Conservation (phyloP, 1,139 yeast species). For the Candida sp. region DNA sequence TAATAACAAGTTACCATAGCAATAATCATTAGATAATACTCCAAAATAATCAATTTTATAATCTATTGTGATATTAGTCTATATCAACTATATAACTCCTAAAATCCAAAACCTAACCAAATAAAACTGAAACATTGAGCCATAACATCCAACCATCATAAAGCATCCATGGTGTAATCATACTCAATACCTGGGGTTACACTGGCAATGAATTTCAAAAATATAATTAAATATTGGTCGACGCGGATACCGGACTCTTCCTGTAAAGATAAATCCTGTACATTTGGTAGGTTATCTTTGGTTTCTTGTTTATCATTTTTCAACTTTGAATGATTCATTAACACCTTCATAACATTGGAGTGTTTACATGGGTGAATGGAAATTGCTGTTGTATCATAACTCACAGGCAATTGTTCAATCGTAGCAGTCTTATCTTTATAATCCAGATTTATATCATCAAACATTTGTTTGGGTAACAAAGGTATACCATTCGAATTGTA, state of each 20-base stretch:
- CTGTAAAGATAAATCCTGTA: slow-evolving; percentile 4
- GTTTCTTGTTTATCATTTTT: slow-evolving; percentile 12
- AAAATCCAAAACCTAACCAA: not conserved
- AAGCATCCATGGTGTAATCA: slow-evolving; percentile 93
- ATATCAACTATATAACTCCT: not conserved
- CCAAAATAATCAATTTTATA: not conserved
- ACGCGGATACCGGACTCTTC: slow-evolving; percentile 58
- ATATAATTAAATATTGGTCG: slow-evolving; percentile 86
- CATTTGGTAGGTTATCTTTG: slow-evolving; percentile 25
- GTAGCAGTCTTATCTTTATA: slow-evolving; percentile 96
- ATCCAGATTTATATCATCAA: slow-evolving; percentile 89
- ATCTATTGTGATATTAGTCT: not conserved
- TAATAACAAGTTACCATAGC: no score
- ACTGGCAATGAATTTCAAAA: slow-evolving; percentile 90
- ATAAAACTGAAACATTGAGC: no score
- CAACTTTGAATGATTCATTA: slow-evolving; percentile 54
- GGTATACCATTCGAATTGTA: slow-evolving; percentile 84
- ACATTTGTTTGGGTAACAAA: slow-evolving; percentile 83
- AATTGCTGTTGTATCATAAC: slow-evolving; percentile 73
- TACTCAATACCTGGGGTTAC: slow-evolving; percentile 98
- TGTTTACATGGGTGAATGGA: slow-evolving; percentile 97
- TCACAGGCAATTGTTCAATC: slow-evolving; percentile 87
- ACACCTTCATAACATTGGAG: slow-evolving; percentile 88
- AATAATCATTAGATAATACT: no score
- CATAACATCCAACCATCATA: slow-evolving; percentile 23